Base-by-base conservation (phyloP, 2,329 filamentous ascomycete species). In the Juglanconis juglandina region DNA sequence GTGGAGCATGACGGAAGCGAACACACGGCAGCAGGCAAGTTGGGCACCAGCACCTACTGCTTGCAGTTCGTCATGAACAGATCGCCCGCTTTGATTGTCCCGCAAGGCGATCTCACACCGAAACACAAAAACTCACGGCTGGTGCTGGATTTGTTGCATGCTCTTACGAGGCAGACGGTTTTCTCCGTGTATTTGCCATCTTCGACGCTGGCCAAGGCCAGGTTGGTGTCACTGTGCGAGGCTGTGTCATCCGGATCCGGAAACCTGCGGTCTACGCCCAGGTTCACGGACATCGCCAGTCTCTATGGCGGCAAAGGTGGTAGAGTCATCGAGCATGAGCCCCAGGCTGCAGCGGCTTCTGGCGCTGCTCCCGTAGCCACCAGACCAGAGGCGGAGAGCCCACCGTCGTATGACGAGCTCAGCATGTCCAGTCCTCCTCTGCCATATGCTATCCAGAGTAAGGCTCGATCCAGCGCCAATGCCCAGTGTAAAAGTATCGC, bases 251-350 rank as follows among this genome's bases (percentile, higher is more conserved):
- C 33, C 11, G 57, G 50, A 17, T 54, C 33, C 11, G 57, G 50
- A 17, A 53, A 11, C 11, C 10, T 58, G 4, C 56, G 46, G 3
- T 58, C 56, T 10, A 32, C 47, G 41, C 50, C 49, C 10, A 58
- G 11, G 33, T 53, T 53, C 32, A 47, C 24, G 30, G 60, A 62
- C 30, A 53, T 47, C n/a, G 17, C 46, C 8, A 62, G 60, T 34
- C n/a, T 62, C 11, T 62, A 62, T 13, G 56, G 56, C 9, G 60
- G 60, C 11, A 62, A 53, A 48, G 60, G 60, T 30, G 60, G 60
- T 9, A 53, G 50, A 37, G 32, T 56, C 13, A 48, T 59, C 10
- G 56, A 62, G 30, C 56, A 48, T 24, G 42, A 2, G 41, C n/a
- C 41, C n/a, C 34, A 32, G 13, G n/a, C 30, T 2, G 11, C 33